Evolutionary conservation across 345 rosid genomes (phyloP).

Genomic region (Eucalyptus coolabah): DNA sequence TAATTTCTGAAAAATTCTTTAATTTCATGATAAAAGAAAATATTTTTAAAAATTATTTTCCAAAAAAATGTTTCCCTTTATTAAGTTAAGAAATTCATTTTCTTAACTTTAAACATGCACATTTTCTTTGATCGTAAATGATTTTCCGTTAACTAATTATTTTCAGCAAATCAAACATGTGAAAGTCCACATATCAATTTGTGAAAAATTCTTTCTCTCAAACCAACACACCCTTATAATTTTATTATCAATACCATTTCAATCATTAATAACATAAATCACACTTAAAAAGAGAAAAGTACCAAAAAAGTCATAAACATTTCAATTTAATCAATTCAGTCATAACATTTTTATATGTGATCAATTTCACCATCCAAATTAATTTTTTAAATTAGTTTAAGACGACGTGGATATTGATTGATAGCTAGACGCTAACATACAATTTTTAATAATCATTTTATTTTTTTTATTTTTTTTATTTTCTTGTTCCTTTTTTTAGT

Average conservation of each 20-base stretch:
- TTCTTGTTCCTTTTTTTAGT: no score
- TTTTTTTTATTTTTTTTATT: no score
- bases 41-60: not conserved
- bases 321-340: fast-evolving
- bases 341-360: no score
- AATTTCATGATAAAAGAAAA: not conserved
- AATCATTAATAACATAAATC: not conserved
- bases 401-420: fast-evolving
- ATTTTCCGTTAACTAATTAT: not conserved
- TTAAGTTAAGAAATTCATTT: not conserved
- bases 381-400: no score
- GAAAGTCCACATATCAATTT: fast-evolving
- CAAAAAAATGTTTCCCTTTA: not conserved
- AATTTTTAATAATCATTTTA: no score
- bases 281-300: not conserved
- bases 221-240: not conserved
- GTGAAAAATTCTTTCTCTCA: fast-evolving
- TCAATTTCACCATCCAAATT: no score
- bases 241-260: not conserved
- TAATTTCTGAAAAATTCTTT: not conserved
- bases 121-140: not conserved
- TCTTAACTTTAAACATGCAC: not conserved
- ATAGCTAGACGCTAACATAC: fast-evolving
- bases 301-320: fast-evolving
- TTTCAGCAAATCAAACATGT: not conserved